A percentile compares a stretch with the other conserved stretches of the same genome.
Conservation (phyloP, 176 grass and related monocot genomes). For the Aechmea fasciata region DNA sequence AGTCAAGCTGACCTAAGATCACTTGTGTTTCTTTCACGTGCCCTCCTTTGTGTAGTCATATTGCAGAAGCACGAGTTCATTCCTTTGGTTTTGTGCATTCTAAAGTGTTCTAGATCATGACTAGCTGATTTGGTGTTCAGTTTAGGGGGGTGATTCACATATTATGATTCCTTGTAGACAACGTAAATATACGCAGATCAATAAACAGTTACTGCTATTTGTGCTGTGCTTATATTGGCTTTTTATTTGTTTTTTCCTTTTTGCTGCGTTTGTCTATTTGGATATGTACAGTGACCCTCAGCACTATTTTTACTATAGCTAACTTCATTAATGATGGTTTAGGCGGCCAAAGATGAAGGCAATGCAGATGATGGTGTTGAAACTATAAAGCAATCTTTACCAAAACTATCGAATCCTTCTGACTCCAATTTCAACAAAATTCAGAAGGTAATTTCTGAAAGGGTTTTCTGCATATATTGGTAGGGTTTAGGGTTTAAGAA, state of each 20-base stretch:
- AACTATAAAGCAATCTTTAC: conserved; percentile 24
- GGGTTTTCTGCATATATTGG: background rate
- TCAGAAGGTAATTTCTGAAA: conserved; percentile 27
- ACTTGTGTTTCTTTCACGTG: no score
- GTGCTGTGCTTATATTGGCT: background rate
- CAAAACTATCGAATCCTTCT: background rate
- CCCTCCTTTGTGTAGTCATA: no score
- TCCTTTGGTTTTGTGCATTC: no score
- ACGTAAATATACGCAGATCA: background rate
- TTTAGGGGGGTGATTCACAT: no score
- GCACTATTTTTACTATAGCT: background rate
- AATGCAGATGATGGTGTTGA: conserved; percentile 20
- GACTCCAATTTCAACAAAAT: conserved; percentile 23
- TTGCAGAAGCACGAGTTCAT: no score
- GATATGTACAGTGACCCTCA: background rate
- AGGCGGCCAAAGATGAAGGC: conserved; percentile 32
- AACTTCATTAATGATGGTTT: conserved; percentile 13
- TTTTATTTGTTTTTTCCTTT: background rate
- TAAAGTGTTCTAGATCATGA: no score
- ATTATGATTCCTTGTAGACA: background rate
- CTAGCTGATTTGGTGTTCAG: no score
- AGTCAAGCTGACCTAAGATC: no score
- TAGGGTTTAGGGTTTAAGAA: background rate
- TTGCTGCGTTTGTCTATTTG: background rate
- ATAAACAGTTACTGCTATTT: background rate